Evolutionary conservation across 1,139 yeast genomes (phyloP).

Genomic region (Magnusiomyces sp.): DNA sequence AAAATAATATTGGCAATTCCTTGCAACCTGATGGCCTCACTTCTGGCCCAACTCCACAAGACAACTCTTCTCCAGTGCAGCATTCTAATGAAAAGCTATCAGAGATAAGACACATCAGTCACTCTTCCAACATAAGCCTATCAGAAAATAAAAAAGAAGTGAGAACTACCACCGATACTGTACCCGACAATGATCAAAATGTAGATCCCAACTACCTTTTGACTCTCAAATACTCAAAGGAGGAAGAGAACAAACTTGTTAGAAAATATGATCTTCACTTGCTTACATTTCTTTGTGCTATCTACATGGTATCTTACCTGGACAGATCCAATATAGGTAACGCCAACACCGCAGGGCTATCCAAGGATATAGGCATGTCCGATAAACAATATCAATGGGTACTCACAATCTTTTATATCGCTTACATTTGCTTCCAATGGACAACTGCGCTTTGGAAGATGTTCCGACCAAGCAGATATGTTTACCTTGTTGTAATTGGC

Average conservation of each 20-base stretch:
- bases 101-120: too few species aligned
- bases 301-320: slow-evolving; percentile 24
- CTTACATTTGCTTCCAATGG: slow-evolving; percentile 26
- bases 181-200: too few species aligned
- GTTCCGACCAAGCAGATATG: slow-evolving; percentile 13
- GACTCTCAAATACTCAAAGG: slow-evolving; percentile 23
- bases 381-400: slow-evolving; percentile 33
- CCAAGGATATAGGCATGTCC: slow-evolving; percentile 37
- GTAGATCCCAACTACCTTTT: slow-evolving; percentile 18
- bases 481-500: slow-evolving; percentile 11
- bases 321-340: slow-evolving; percentile 43
- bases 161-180: too few species aligned
- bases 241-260: slow-evolving; percentile 17
- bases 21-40: too few species aligned
- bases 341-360: slow-evolving; percentile 48
- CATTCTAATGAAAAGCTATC: too few species aligned
- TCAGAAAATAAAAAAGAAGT: too few species aligned
- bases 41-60: too few species aligned
- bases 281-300: slow-evolving; percentile 20
- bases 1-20: too few species aligned
- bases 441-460: slow-evolving; percentile 14
- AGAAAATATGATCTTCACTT: slow-evolving; percentile 21
- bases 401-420: slow-evolving; percentile 20
- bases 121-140: too few species aligned
- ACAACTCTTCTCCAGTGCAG: too few species aligned